Percentiles rank a stretch among this genome's conserved stretches.
phyloP scores from a whole-genome alignment of 139 green algal genomes.

The Pleodorina starrii region DNA sequence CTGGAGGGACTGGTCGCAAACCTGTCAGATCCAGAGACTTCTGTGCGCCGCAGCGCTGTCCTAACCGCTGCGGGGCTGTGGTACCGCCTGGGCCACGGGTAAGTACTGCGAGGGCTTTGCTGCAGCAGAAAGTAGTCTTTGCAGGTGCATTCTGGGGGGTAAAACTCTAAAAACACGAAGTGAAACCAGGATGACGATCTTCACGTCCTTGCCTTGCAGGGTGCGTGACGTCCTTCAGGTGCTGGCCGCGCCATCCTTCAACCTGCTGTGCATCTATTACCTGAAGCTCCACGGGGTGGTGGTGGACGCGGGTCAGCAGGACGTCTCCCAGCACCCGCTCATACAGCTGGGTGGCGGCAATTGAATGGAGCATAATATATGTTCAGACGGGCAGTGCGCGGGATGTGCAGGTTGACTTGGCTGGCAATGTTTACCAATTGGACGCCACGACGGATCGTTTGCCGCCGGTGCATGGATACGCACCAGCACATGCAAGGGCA shows the following conservation, averaged over 20 bases:
- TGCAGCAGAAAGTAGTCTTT: too few relatives aligned
- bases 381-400: too few relatives aligned
- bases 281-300: conserved; percentile 25
- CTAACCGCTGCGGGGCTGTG: conserved; percentile 32
- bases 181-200: too few relatives aligned
- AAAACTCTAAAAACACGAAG: too few relatives aligned
- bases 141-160: too few relatives aligned
- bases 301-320: background rate
- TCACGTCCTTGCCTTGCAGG: background rate
- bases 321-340: conserved; percentile 31
- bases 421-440: too few relatives aligned
- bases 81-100: conserved; percentile 44
- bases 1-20: conserved; percentile 31
- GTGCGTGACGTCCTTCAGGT: conserved; percentile 47
- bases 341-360: background rate
- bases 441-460: too few relatives aligned
- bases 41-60: conserved; percentile 20
- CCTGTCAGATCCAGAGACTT: conserved; percentile 11
- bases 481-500: too few relatives aligned
- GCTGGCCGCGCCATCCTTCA: background rate
- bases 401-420: too few relatives aligned
- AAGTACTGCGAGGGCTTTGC: background rate
- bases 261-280: conserved; percentile 46
- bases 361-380: too few relatives aligned
- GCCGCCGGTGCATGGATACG: too few relatives aligned